Conservation (phyloP, 257 asterid genomes). For the Paraleonurus japonicus region DNA sequence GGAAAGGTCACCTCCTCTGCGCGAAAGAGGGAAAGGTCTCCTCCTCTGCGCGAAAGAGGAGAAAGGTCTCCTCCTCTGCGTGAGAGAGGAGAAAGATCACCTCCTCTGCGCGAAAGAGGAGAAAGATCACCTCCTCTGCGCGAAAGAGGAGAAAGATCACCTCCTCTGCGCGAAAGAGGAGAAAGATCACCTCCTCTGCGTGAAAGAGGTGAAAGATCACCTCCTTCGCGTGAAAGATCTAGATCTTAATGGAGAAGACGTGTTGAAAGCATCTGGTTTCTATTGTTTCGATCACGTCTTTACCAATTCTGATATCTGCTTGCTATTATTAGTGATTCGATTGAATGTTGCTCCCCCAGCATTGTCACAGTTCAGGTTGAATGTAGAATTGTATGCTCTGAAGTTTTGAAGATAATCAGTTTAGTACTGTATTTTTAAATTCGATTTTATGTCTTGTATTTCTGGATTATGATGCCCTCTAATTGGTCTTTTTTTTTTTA, state of each 20-base stretch:
- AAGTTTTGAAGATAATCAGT: neutral
- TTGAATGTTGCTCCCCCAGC: conserved; percentile 15
- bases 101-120: conserved; percentile 50
- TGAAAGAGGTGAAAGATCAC: conserved; percentile 37
- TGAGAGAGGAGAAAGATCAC: neutral
- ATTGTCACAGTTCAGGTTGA: conserved; percentile 11
- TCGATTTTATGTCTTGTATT: neutral
- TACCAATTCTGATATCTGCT: neutral
- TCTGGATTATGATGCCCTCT: conserved; percentile 8
- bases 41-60: neutral
- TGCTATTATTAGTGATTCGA: conserved; percentile 21
- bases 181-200: conserved; percentile 41
- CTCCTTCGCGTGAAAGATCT: conserved; percentile 61
- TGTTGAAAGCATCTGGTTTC: conserved; percentile 10
- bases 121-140: conserved; percentile 45
- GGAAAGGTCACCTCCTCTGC: neutral
- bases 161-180: conserved; percentile 52
- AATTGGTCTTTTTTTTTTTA: neutral
- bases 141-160: conserved; percentile 33
- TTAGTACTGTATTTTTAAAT: conserved; percentile 21
- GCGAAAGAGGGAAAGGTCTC: conserved; percentile 26
- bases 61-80: neutral
- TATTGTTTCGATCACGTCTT: neutral
- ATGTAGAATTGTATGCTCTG: conserved; percentile 20
- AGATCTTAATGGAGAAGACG: conserved; percentile 49